phyloP scores from a whole-genome alignment of 139 green algal species.

The Mychonastes homosphaera region DNA sequence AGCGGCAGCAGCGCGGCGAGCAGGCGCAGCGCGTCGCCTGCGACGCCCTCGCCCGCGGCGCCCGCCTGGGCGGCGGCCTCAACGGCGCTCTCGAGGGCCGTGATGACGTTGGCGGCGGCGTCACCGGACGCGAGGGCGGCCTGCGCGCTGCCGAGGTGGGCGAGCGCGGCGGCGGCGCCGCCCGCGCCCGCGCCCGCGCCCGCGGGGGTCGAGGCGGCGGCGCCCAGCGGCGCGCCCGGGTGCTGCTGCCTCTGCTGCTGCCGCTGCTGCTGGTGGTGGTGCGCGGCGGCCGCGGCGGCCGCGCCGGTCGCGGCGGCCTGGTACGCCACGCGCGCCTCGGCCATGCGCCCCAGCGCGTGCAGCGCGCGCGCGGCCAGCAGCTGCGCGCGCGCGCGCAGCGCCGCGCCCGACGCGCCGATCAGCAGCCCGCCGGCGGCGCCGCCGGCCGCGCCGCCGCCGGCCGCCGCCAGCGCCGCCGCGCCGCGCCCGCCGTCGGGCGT shows the following conservation, averaged over 20 bases:
- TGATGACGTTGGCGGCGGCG: constrained; percentile 9
- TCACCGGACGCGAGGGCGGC: constrained; percentile 37
- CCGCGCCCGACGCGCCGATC: constrained; percentile 4
- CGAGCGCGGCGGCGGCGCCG: no score
- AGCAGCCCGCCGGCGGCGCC: not conserved
- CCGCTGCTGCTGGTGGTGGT: not conserved
- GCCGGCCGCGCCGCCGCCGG: not conserved
- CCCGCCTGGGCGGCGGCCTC: no score
- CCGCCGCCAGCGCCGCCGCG: not conserved
- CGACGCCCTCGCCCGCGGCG: no score
- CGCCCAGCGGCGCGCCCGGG: constrained; percentile 31
- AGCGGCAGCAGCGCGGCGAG: constrained; percentile 30
- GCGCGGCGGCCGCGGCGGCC: not conserved
- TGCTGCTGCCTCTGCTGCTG: constrained; percentile 24
- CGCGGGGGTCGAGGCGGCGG: no score
- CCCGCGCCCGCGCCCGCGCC: no score
- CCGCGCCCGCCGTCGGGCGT: not conserved
- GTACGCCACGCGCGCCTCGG: constrained; percentile 22
- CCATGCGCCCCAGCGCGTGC: constrained; percentile 32
- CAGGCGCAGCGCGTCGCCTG: constrained; percentile 12
- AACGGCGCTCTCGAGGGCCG: no score
- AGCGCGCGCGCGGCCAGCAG: constrained; percentile 41
- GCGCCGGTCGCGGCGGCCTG: no score
- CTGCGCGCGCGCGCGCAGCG: constrained; percentile 32
- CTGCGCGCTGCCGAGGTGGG: constrained; percentile 59